These are phyloP conservation scores for Colletotrichum nymphaeae DNA, from an alignment of 2,329 filamentous ascomycete genomes.

Conservation along the genomic window DNA sequence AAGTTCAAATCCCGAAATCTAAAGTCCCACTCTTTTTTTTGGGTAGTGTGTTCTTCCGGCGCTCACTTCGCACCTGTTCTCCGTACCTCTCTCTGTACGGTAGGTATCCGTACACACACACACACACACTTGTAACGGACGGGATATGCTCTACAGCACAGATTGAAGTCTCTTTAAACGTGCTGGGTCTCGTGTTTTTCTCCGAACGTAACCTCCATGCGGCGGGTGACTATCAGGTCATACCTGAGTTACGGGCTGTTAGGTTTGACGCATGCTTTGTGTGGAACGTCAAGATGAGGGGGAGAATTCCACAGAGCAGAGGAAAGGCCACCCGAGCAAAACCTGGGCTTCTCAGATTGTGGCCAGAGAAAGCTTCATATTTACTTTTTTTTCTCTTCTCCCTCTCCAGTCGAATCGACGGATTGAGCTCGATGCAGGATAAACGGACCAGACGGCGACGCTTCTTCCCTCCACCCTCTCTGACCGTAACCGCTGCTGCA, in stretches of 20 bases:
- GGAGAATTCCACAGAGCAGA: too few species aligned
- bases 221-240: background rate
- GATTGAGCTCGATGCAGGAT: background rate
- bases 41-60: background rate
- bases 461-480: background rate
- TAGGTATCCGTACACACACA: too few species aligned
- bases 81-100: too few species aligned
- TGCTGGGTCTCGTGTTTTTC: conserved; percentile 11
- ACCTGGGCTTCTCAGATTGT: background rate
- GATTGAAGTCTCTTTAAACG: background rate
- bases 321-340: background rate
- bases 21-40: conserved; percentile 9
- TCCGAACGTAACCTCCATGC: conserved; percentile 15
- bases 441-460: background rate
- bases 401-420: background rate
- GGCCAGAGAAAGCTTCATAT: background rate
- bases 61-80: background rate
- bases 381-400: background rate
- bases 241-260: background rate
- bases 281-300: background rate
- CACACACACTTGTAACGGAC: background rate
- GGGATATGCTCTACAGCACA: background rate
- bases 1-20: conserved; percentile 27
- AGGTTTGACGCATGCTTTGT: background rate
- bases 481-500: background rate